These are phyloP conservation scores for sunflower (Helianthus annuus) DNA, from an alignment of 129 eudicot species.

Conservation along the genomic window DNA sequence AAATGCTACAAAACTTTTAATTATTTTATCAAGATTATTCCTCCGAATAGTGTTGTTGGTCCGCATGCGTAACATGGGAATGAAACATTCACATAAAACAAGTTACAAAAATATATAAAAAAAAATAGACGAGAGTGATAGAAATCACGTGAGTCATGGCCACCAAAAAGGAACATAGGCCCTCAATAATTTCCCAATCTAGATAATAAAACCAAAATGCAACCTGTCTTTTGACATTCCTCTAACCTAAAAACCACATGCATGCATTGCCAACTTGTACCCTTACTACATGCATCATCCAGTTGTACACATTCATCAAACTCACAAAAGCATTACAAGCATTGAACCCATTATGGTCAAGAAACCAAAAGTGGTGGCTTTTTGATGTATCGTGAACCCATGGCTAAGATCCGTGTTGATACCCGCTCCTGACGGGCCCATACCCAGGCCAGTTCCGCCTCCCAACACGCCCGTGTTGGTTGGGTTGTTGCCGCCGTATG, in stretches of 20 bases:
- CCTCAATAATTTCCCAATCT: slow-evolving; percentile 15
- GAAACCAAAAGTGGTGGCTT: slow-evolving; percentile 14
- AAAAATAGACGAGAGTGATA: not conserved
- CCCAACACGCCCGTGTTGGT: slow-evolving; percentile 37
- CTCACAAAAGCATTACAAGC: slow-evolving; percentile 32
- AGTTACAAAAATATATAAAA: not conserved
- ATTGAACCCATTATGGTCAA: slow-evolving; percentile 5
- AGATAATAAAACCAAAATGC: slow-evolving; percentile 31
- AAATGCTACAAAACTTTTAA: too few relatives aligned
- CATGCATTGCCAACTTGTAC: not conserved
- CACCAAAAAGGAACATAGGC: slow-evolving; percentile 17
- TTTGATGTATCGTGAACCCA: slow-evolving; percentile 23
- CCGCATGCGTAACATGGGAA: too few relatives aligned
- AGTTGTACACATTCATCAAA: slow-evolving; percentile 30
- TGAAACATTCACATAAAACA: too few relatives aligned
- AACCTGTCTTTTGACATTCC: slow-evolving; percentile 26
- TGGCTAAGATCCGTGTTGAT: slow-evolving; percentile 37
- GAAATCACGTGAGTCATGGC: slow-evolving; percentile 14
- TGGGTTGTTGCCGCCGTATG: slow-evolving; percentile 41
- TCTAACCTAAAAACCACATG: slow-evolving; percentile 13
- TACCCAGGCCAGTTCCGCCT: slow-evolving; percentile 30
- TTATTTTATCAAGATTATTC: too few relatives aligned
- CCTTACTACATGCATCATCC: slow-evolving; percentile 27
- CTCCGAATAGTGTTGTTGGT: too few relatives aligned
- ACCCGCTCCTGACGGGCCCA: slow-evolving; percentile 38